Evolutionary conservation across 306 rosid genomes (phyloP).

Genomic region (Rubus idaeus): DNA sequence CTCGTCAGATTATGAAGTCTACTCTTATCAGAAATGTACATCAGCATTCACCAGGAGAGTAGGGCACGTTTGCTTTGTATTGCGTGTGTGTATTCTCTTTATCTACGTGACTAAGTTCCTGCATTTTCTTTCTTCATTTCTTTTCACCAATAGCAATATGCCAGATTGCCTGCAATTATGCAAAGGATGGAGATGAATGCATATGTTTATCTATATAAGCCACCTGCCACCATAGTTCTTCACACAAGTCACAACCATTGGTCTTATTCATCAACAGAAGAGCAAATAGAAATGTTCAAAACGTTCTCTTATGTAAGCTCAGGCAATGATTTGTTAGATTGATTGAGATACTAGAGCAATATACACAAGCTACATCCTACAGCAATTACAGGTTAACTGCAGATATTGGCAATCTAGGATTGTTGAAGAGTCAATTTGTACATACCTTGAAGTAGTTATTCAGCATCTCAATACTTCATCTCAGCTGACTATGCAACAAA

Average conservation of each 20-base stretch:
- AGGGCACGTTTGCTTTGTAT: background rate
- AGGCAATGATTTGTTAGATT: background rate
- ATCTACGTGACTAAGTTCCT: background rate
- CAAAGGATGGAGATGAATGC: background rate
- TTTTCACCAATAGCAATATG: background rate
- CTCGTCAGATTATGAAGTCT: background rate
- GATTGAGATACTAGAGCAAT: background rate
- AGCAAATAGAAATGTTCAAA: background rate
- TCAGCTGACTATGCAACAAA: conserved; percentile 27
- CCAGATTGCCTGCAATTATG: background rate
- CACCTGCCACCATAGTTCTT: background rate
- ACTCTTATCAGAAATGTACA: background rate
- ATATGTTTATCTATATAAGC: background rate
- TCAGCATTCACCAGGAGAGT: background rate
- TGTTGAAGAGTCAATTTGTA: conserved; percentile 16
- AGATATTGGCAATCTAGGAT: background rate
- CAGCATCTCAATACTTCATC: conserved; percentile 14
- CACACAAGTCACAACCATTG: background rate
- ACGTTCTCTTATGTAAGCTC: background rate
- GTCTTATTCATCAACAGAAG: background rate
- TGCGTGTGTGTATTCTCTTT: background rate
- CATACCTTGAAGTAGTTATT: conserved; percentile 19
- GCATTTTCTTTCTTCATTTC: background rate
- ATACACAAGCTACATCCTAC: conserved; percentile 2
- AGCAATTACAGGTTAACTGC: background rate